These are phyloP conservation scores for Dendrobium officinale DNA, from an alignment of 106 monocot species.

Conservation along the genomic window DNA sequence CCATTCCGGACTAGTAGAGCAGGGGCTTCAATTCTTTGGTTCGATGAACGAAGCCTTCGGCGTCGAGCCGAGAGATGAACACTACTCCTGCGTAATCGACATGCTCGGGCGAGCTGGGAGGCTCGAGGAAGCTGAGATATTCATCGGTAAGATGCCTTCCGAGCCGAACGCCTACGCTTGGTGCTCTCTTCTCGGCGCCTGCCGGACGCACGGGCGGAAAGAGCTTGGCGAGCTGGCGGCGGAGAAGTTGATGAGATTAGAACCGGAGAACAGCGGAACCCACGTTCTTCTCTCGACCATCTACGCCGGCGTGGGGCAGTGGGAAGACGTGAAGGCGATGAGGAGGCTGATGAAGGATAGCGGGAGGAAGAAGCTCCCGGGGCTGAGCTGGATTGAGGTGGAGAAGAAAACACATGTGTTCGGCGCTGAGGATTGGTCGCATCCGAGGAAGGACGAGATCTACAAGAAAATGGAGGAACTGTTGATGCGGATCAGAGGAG, in stretches of 20 bases:
- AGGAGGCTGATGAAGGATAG: constrained; percentile 43
- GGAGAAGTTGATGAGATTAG: constrained; percentile 45
- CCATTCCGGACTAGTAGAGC: constrained; percentile 40
- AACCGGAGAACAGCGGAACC: constrained; percentile 43
- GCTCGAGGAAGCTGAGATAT: constrained; percentile 32
- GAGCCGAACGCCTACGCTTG: constrained; percentile 49
- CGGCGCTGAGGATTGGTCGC: constrained; percentile 34
- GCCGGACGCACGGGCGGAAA: constrained; percentile 33
- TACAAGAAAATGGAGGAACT: constrained; percentile 50
- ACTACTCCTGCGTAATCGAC: constrained; percentile 45
- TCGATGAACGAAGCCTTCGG: constrained; percentile 28
- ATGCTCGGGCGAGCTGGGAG: constrained; percentile 44
- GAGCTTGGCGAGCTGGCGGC: constrained; percentile 54
- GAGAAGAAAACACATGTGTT: constrained; percentile 55
- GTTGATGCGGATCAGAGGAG: constrained; percentile 25
- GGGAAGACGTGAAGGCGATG: constrained; percentile 48
- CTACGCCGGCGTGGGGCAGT: constrained; percentile 32
- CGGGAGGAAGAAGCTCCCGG: constrained; percentile 42
- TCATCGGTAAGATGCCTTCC: constrained; percentile 35
- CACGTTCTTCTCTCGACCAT: constrained; percentile 50
- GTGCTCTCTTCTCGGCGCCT: constrained; percentile 64
- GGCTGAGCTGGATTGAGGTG: constrained; percentile 55
- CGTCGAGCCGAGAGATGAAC: constrained; percentile 35
- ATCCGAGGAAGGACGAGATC: constrained; percentile 39
- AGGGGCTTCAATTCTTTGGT: constrained; percentile 34